phyloP scores from a whole-genome alignment of 78 protist species.

The Mantamonas sphyraenae region DNA sequence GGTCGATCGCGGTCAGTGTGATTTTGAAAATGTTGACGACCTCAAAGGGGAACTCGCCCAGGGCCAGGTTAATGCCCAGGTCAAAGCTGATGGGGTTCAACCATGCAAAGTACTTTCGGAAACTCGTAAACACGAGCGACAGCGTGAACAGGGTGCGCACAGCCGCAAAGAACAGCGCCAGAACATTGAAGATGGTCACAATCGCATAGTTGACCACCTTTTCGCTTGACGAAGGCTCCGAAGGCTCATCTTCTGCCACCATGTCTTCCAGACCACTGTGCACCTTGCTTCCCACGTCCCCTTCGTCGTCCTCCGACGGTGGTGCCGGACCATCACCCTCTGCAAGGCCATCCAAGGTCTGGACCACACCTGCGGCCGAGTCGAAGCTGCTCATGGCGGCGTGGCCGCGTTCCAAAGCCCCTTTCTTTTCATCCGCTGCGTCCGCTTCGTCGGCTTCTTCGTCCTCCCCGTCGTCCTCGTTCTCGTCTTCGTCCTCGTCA shows the following conservation, averaged over 20 bases:
- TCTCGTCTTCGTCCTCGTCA: too few relatives aligned
- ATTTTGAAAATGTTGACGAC: neutral
- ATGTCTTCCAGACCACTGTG: too few relatives aligned
- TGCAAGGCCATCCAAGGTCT: too few relatives aligned
- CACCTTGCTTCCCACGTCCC: too few relatives aligned
- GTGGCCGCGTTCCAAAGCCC: too few relatives aligned
- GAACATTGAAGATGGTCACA: neutral
- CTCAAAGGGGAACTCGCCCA: neutral
- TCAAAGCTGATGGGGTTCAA: neutral
- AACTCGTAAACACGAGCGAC: neutral
- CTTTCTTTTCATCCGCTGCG: too few relatives aligned
- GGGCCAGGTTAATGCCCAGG: neutral
- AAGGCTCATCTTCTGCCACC: neutral
- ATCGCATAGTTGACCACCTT: neutral
- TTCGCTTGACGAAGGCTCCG: neutral
- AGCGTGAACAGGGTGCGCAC: neutral
- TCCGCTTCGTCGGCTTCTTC: too few relatives aligned
- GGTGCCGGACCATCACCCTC: too few relatives aligned
- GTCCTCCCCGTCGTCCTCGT: too few relatives aligned
- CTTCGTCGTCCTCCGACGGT: too few relatives aligned
- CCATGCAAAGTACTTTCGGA: neutral
- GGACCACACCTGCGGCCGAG: too few relatives aligned
- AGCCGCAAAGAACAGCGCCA: neutral
- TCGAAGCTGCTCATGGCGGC: too few relatives aligned
- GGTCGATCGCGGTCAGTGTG: neutral